Evolutionary conservation across 2,329 filamentous ascomycete species (phyloP).

Genomic region (Neopestalotiopsis rosae): DNA sequence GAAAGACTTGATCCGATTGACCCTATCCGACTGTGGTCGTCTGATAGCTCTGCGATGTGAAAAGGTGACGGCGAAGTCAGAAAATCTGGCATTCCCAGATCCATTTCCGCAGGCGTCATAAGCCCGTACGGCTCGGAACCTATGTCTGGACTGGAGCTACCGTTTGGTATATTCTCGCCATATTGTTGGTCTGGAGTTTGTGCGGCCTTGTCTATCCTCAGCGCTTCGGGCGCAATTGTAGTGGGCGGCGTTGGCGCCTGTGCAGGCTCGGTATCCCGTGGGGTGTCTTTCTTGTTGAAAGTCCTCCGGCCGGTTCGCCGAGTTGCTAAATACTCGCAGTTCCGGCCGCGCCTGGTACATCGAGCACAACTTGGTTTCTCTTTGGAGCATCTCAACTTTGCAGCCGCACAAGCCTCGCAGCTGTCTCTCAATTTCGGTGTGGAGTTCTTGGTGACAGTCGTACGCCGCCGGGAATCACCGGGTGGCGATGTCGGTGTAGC

Average conservation of each 20-base stretch:
- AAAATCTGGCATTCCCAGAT: neutral
- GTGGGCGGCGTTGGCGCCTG: neutral
- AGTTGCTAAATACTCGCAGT: slow-evolving; percentile 39
- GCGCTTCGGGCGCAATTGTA: neutral
- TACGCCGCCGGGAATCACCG: neutral
- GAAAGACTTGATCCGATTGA: neutral
- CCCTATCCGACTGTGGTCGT: neutral
- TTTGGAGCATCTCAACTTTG: slow-evolving; percentile 41
- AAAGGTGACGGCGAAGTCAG: neutral
- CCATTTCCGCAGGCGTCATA: neutral
- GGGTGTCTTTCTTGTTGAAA: neutral
- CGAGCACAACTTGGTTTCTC: slow-evolving; percentile 41
- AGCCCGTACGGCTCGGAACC: neutral
- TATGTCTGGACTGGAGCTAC: neutral
- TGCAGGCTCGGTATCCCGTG: neutral
- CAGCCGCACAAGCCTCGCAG: slow-evolving; percentile 41
- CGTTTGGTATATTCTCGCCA: neutral
- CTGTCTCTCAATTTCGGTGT: slow-evolving; percentile 39
- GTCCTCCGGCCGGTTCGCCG: neutral
- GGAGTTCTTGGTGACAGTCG: neutral
- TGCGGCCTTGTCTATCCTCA: neutral
- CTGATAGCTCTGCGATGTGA: neutral
- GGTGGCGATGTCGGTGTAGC: neutral
- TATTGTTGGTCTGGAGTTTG: neutral
- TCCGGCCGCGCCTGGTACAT: slow-evolving; percentile 34